Base-by-base conservation (phyloP, 305 asterid genomes). In the Rubia peregrina region DNA sequence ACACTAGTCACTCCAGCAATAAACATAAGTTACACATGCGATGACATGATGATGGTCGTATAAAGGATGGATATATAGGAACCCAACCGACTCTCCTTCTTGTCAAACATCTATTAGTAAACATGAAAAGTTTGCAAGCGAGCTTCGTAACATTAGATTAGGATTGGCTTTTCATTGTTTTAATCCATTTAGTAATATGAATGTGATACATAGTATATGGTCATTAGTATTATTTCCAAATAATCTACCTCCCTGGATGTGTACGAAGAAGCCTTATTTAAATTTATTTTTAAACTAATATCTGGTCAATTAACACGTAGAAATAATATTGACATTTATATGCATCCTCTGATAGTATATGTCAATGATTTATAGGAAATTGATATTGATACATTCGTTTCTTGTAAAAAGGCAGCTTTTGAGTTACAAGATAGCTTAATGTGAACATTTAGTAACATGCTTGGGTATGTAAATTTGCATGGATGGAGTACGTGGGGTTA, bases 111-210 rank as follows among this genome's bases (percentile, higher is more conserved):
- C 36, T 38, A 49, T 36, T 9, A 6, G n/a, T 21, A 16, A 63
- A 7, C 21, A 36, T 63, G 4, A n/a, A 36, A 1, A 38, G 16
- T 63, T 63, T 63, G 46, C 48, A 8, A 38, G 14, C 0, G 68
- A 63, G 16, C 24, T 21, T 63, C 10, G 22, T 3, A 80, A 80
- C 55, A 69, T 80, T 6, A 57, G 75, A 19, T 55, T 80, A 3
- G 76, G 79, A 1, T 53, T 76, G 11, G 75, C 70, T 2, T 19
- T 63, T n/a, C 72, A 76, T 67, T 76, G 76, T 0, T 80, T 76
- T 43, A 76, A 63, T 71, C 76, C 72, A 9, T 73, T 76, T 60
- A 49, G 8, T 59, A 67, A 16, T 9, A 60, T 80, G 79, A 61
- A 40, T 61, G 60, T 8, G 3, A 4, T 51, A 11, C 70, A 76